Conservation (phyloP, 495 filamentous ascomycete genomes). For the Cryomyces minteri region DNA sequence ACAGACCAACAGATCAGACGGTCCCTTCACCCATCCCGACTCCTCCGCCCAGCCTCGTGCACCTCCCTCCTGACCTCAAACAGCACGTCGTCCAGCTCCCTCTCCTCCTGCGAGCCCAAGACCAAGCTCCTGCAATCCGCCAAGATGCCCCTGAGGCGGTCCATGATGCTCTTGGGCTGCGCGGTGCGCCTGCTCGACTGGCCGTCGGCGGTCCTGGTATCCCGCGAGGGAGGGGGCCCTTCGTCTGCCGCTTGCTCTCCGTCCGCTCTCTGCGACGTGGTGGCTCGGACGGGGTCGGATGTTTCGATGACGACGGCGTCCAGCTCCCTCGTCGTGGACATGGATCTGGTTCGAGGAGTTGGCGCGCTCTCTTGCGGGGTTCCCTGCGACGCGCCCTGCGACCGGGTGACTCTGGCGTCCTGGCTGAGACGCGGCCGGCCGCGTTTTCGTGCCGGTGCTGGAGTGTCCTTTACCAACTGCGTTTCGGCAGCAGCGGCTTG, state of each 20-base stretch:
- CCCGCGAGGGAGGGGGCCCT: not conserved
- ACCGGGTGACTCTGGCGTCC: too few relatives aligned
- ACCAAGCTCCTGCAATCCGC: conserved; percentile 10
- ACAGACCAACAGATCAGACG: not conserved
- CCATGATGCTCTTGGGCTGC: conserved; percentile 1
- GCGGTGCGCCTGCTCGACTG: not conserved
- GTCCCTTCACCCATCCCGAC: conserved; percentile 1
- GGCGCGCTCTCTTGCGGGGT: too few relatives aligned
- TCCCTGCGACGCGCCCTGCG: too few relatives aligned
- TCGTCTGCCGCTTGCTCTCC: conserved; percentile 2
- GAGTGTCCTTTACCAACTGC: too few relatives aligned
- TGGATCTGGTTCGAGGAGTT: too few relatives aligned
- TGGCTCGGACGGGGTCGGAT: not conserved
- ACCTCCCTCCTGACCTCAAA: conserved; percentile 15
- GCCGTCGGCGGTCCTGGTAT: not conserved
- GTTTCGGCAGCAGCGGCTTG: too few relatives aligned
- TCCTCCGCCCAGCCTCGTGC: conserved; percentile 15
- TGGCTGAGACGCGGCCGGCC: too few relatives aligned
- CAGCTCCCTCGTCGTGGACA: not conserved
- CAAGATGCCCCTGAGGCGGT: conserved; percentile 4
- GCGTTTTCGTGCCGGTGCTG: too few relatives aligned
- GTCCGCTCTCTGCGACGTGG: conserved; percentile 1
- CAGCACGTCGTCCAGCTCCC: conserved; percentile 18
- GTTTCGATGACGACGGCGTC: not conserved
- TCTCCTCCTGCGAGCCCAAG: conserved; percentile 14